phyloP scores from a whole-genome alignment of 202 grass and related monocot genomes.

The Miscanthus sacchariflorus region DNA sequence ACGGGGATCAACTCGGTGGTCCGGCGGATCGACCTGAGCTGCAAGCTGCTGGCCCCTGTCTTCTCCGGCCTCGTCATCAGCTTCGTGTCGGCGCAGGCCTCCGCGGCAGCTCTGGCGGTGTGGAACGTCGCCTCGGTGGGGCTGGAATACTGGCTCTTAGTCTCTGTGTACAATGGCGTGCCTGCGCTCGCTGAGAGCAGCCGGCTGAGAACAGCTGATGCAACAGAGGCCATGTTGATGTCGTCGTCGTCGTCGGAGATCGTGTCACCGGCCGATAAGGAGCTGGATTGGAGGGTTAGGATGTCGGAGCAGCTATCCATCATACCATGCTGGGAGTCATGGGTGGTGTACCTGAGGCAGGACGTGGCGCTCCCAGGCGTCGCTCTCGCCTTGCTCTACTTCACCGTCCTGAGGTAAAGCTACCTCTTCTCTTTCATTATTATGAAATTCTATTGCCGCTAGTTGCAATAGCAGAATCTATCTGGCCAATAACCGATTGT shows the following conservation, averaged over 20 bases:
- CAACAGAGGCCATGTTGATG: background rate
- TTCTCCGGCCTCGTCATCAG: slow-evolving; percentile 85
- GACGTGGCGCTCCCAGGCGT: slow-evolving; percentile 83
- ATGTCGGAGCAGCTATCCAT: slow-evolving; percentile 57
- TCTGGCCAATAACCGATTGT: no score
- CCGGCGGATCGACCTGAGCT: slow-evolving; percentile 86
- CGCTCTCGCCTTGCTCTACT: slow-evolving; percentile 85
- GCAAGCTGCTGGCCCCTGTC: slow-evolving; percentile 90
- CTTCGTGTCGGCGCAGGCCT: slow-evolving; percentile 79
- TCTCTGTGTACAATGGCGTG: slow-evolving; percentile 71
- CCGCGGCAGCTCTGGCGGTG: slow-evolving; percentile 63
- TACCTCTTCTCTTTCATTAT: no score
- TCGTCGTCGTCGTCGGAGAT: slow-evolving; percentile 6
- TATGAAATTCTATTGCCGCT: no score
- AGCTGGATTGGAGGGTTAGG: slow-evolving; percentile 38
- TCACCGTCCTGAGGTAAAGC: slow-evolving; percentile 71
- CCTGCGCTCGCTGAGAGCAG: slow-evolving; percentile 63
- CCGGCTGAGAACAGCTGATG: slow-evolving; percentile 37
- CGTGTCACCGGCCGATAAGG: background rate
- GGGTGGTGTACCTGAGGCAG: slow-evolving; percentile 77
- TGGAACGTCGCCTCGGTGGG: slow-evolving; percentile 74
- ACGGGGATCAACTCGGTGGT: slow-evolving; percentile 88
- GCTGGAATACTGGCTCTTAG: slow-evolving; percentile 82
- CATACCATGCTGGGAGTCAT: slow-evolving; percentile 77
- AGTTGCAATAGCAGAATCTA: no score